Evolutionary conservation across 2,329 filamentous ascomycete genomes (phyloP), one percentile per base, ranked within the genome.

Genomic region (Seiridium cupressi): DNA sequence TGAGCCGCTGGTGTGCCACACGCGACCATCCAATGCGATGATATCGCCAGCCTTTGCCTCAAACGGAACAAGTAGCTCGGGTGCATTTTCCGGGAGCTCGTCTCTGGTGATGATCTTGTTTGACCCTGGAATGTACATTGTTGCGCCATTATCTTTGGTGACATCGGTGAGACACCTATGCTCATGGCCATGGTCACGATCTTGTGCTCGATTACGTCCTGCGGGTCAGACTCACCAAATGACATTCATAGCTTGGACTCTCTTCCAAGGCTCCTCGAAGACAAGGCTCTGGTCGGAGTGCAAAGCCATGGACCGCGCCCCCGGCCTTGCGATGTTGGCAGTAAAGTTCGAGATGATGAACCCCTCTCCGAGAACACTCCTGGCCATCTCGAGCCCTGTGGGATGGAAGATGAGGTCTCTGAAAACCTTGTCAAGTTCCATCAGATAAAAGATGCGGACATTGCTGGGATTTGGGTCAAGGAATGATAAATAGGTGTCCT

Each of bases 271-370:
- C n/a, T 70, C 70, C 32, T 71, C 70, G 42, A 71, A 68, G 0
- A 70, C 65, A 60, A 75, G 49, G 51, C 67, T 70, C 60, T 72
- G 68, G 57, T 75, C 72, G 7, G 70, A 73, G 62, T 74, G 73
- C 35, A 74, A 63, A 1, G 65, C 68, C 73, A 72, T 72, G 9
- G 63, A 67, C 59, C 64, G 49, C 11, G 68, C 65, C 0, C 73
- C 73, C 0, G 73, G 73, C 0, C 70, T 66, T 9, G 71, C 72
- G 49, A 74, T 74, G 59, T 74, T 74, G 51, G 70, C 70, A 4
- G 71, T 73, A 62, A 75, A 74, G 62, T 74, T 74, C 26, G 64
- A 69, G 58, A 74, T 69, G 8, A 74, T 61, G 64, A 72, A 70
- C 8, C 65, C 63, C 4, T 70, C 66, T 3, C 69, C 70, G 0